Evolutionary conservation across 805 yeast species (phyloP), one percentile per base, ranked within the genome.

Genomic region (Debaryomyces hansenii): DNA sequence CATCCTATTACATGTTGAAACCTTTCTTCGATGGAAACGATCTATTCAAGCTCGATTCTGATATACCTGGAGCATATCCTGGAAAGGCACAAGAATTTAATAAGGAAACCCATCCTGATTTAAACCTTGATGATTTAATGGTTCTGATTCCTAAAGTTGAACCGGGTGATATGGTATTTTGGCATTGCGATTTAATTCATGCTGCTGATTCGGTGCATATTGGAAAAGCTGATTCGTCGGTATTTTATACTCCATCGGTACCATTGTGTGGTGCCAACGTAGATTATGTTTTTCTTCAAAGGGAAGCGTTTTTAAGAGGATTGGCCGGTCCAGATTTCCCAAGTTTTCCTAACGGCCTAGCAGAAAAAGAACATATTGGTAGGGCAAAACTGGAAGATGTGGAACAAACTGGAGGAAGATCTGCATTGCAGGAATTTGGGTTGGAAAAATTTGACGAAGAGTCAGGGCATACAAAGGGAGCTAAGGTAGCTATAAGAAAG

Each of bases 181-280:
- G 78, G 78, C 79, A 74, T 46, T 62, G 69, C 43, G 78, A 73
- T 49, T 42, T 63, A 20, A 62, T 66, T n/a, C 79, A 74, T 50
- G 67, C 68, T 10, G 76, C 74, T 20, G 78, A 74, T 43, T 48
- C 57, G 14, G 61, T 52, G 4, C 75, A 69, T 47, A 45, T 44
- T 6, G 77, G 77, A 4, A 32, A 32, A 2, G 32, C 42, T 6
- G 70, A 69, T 47, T 69, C 79, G 3, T 58, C 69, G 6, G 78
- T 72, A 5, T 49, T 72, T 47, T 74, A 64, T 50, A 60, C 63
- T 44, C 71, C 74, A 1, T 60, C 65, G 1, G 56, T 60, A 11
- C 78, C 78, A 1, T 52, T 70, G 44, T 50, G 58, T 39, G 54
- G 50, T 2, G 46, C 51, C 7, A 59, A 58, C 34, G 41, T 51